Evolutionary conservation across 192 early-diverging fungal genomes (phyloP), one percentile per base, ranked within the genome.

Genomic region (Coemansia erecta): DNA sequence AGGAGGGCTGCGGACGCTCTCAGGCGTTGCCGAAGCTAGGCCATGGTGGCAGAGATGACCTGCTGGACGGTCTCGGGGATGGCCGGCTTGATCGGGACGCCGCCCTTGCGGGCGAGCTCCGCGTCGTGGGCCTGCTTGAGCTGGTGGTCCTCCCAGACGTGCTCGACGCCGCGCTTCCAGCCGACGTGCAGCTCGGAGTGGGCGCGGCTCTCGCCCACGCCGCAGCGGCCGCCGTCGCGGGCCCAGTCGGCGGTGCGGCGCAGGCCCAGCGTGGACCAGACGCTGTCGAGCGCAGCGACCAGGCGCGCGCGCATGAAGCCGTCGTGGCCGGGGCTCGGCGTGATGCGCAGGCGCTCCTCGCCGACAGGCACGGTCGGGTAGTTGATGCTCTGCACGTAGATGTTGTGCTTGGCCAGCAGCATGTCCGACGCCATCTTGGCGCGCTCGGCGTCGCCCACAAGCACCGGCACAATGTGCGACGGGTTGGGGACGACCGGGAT

Each of bases 321-420:
- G 62, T 77, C 88, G 80, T 99, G 97, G 41, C 95, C 95, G 24
- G 97, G 97, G 50, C 95, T 92, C 3, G 97, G 97, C 11, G 97
- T 99, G 80, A 99, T 97, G 33, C 97, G 88, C 57, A 99, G 87
- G 49, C 97, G 87, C 80, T 99, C 97, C 80, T 99, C 90, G 44
- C 97, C 97, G 7, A 85, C 84, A 47, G 90, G 77, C 12, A 98
- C 94, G 23, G 97, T 99, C 23, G 97, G 97, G 79, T 92, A 99
- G 83, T 99, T 99, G 85, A 99, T 99, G 71, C 84, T 86, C 82
- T 99, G 97, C 41, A 97, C 97, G 75, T 99, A 99, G 70, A 99
- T 97, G 57, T 84, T 84, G 82, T 93, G 90, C 61, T 92, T 86
- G 79, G 68, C 73, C 37, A 99, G 79, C 48, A 99, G 81, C 83